Evolutionary conservation across 352 stramenopile species (phyloP).

Genomic region (Pilasporangium apinafurcum): DNA sequence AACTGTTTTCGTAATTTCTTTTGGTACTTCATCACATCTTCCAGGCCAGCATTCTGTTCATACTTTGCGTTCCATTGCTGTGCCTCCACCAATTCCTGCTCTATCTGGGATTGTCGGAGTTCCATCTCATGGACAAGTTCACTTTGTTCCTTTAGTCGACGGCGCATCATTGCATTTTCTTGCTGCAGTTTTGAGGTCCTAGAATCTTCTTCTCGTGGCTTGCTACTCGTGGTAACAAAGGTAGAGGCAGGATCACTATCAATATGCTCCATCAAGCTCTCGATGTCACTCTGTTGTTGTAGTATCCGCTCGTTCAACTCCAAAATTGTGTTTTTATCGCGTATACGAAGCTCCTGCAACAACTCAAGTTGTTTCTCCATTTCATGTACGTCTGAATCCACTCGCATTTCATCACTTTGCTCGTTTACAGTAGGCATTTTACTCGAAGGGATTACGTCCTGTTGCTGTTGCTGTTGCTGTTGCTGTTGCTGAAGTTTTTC

Average conservation of each 20-base stretch:
- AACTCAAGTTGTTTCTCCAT: conserved; percentile 54
- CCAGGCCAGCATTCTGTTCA: conserved; percentile 49
- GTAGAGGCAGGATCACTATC: conserved; percentile 25
- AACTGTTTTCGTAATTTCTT: conserved; percentile 67
- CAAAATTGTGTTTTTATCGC: conserved; percentile 49
- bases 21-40: conserved; percentile 70
- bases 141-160: conserved; percentile 42
- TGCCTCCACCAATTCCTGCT: conserved; percentile 49
- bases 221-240: conserved; percentile 21
- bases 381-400: conserved; percentile 18
- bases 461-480: conserved; percentile 17
- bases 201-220: conserved; percentile 22
- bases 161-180: conserved; percentile 32
- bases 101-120: conserved; percentile 39
- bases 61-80: conserved; percentile 67
- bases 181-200: conserved; percentile 17
- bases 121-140: conserved; percentile 48
- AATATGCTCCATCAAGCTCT: conserved; percentile 49
- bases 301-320: conserved; percentile 49
- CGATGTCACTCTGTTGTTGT: conserved; percentile 52
- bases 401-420: too few species aligned
- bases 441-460: not conserved
- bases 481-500: conserved; percentile 28
- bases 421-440: not conserved
- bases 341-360: conserved; percentile 60